A percentile compares a stretch with the other conserved stretches of the same genome.
phyloP scores from a whole-genome alignment of 306 rosid species.

The Albizia julibrissin region DNA sequence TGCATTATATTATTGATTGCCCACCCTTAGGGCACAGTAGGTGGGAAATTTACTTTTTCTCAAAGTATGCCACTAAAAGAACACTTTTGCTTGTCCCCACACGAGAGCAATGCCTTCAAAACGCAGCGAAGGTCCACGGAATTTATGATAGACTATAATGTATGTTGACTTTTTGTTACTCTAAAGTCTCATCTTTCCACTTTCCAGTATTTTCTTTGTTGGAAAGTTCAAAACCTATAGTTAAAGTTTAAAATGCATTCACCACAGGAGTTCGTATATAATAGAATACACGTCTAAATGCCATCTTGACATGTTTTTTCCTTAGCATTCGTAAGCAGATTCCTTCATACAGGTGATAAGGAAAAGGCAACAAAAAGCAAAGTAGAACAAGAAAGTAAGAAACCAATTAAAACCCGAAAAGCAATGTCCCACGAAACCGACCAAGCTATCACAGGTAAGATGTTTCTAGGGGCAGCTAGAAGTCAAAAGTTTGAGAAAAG shows the following conservation, averaged over 20 bases:
- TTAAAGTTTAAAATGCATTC: neutral
- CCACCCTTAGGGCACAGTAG: conserved; percentile 24
- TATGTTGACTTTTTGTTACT: conserved; percentile 15
- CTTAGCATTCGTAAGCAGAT: conserved; percentile 47
- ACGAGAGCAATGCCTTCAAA: conserved; percentile 27
- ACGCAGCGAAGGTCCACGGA: conserved; percentile 19
- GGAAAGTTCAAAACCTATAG: neutral
- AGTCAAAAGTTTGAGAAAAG: conserved; percentile 32
- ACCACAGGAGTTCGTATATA: conserved; percentile 5
- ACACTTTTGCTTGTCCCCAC: conserved; percentile 27
- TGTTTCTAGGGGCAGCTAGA: conserved; percentile 46
- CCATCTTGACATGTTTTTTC: conserved; percentile 22
- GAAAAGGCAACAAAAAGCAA: neutral
- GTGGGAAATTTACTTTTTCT: conserved; percentile 33
- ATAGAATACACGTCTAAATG: neutral
- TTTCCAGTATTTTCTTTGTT: conserved; percentile 14
- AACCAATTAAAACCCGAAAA: conserved; percentile 29
- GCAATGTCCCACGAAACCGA: conserved; percentile 42
- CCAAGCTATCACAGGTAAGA: conserved; percentile 44
- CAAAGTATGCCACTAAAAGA: conserved; percentile 29
- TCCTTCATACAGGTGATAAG: conserved; percentile 34
- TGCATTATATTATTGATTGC: neutral
- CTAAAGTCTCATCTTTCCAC: conserved; percentile 20
- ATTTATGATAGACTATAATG: conserved; percentile 7
- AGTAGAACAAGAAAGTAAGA: neutral